phyloP scores from a whole-genome alignment of 1,284 basidiomycete species.

The Exobasidium cylindrosporum region DNA sequence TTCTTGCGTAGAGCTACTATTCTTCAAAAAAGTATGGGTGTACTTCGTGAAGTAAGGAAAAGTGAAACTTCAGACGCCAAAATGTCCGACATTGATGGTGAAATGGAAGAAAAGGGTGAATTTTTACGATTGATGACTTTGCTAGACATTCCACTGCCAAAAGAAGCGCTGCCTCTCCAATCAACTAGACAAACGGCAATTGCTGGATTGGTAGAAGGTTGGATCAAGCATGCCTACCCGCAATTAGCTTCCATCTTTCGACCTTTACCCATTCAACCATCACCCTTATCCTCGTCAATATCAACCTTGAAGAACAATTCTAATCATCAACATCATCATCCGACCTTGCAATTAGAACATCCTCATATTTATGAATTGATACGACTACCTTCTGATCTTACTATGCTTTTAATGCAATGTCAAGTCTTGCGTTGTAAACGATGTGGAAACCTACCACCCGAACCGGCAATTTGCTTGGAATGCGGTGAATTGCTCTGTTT shows the following conservation, averaged over 20 bases:
- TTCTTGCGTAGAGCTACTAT: constrained; percentile 89
- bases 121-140: constrained; percentile 38
- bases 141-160: constrained; percentile 42
- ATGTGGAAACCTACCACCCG: constrained; percentile 76
- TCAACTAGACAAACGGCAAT: constrained; percentile 47
- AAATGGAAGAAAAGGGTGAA: constrained; percentile 20
- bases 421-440: constrained; percentile 69
- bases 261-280: constrained; percentile 46
- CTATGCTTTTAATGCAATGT: constrained; percentile 74
- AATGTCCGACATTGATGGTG: not conserved
- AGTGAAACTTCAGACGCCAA: not conserved
- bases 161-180: constrained; percentile 38
- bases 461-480: constrained; percentile 85
- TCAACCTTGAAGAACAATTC: not conserved
- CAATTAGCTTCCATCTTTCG: constrained; percentile 51
- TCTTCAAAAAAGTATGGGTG: constrained; percentile 69
- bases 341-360: constrained; percentile 68
- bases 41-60: not conserved
- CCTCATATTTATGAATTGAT: constrained; percentile 81
- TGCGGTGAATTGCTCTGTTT: constrained; percentile 87
- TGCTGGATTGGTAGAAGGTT: constrained; percentile 50
- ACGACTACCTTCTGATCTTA: constrained; percentile 75
- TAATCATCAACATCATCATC: constrained; percentile 27
- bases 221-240: constrained; percentile 53
- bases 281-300: constrained; percentile 26